Conservation (phyloP, 345 rosid genomes). For the Arabis alpina region DNA sequence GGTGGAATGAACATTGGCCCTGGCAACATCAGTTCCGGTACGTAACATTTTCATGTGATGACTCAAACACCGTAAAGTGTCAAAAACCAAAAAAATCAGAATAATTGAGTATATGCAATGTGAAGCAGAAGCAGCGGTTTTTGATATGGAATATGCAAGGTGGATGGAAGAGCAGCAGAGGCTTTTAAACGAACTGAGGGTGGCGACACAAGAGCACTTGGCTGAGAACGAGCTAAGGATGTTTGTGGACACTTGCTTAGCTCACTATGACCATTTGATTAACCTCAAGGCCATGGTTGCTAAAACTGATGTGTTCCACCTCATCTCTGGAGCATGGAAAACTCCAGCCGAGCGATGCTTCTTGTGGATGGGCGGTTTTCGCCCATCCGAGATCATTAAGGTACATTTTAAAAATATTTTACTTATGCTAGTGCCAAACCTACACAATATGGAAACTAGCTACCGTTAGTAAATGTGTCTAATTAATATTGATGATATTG, state of each 20-base stretch:
- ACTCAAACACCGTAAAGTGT: neutral
- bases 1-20: slow-evolving; percentile 63
- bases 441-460: neutral
- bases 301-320: slow-evolving; percentile 87
- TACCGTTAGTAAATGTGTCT: slow-evolving; percentile 1
- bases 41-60: slow-evolving; percentile 4
- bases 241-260: slow-evolving; percentile 75
- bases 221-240: slow-evolving; percentile 87
- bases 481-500: slow-evolving; percentile 9
- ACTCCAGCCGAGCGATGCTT: slow-evolving; percentile 98
- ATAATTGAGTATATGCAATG: slow-evolving; percentile 25
- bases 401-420: slow-evolving; percentile 44
- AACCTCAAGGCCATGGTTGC: slow-evolving; percentile 79
- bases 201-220: slow-evolving; percentile 86
- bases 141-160: slow-evolving; percentile 85
- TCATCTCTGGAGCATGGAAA: slow-evolving; percentile 95
- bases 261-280: slow-evolving; percentile 80
- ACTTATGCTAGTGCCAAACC: neutral
- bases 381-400: slow-evolving; percentile 97
- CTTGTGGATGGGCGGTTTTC: slow-evolving; percentile 98
- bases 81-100: neutral
- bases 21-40: slow-evolving; percentile 69
- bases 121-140: slow-evolving; percentile 70
- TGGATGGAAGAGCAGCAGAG: slow-evolving; percentile 95
- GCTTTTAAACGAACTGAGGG: slow-evolving; percentile 77